Percentiles rank a stretch among this genome's conserved stretches.
Conservation (phyloP, 306 rosid genomes). For the Acacia confusa region DNA sequence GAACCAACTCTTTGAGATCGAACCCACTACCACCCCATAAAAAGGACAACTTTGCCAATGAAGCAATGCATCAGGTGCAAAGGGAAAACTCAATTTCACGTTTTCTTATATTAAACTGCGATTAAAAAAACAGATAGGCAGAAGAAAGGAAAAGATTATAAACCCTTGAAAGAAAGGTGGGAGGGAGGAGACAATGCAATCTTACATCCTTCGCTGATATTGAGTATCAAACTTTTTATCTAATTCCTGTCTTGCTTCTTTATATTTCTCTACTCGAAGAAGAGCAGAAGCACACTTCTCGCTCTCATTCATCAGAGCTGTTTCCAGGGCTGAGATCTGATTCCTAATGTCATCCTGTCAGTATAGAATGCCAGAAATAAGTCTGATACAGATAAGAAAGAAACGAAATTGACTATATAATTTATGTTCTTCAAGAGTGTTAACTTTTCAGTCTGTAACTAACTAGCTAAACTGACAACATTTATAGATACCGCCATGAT, state of each 20-base stretch:
- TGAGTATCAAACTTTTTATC: slow-evolving; percentile 80
- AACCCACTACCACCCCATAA: not conserved
- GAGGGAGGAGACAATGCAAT: slow-evolving; percentile 20
- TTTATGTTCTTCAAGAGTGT: not conserved
- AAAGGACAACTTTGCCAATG: not conserved
- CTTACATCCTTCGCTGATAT: slow-evolving; percentile 84
- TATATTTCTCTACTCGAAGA: slow-evolving; percentile 62
- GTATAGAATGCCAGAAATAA: slow-evolving; percentile 29
- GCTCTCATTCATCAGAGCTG: slow-evolving; percentile 51
- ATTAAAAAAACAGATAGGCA: slow-evolving; percentile 6
- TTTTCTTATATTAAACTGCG: slow-evolving; percentile 25
- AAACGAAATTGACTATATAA: slow-evolving; percentile 17
- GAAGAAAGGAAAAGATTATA: slow-evolving; percentile 12
- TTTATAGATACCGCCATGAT: slow-evolving; percentile 10
- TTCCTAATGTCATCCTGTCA: slow-evolving; percentile 79
- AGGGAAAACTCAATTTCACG: slow-evolving; percentile 1
- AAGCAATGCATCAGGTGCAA: not conserved
- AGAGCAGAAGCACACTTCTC: slow-evolving; percentile 58
- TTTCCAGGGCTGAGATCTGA: slow-evolving; percentile 63
- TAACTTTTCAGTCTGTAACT: slow-evolving; percentile 12
- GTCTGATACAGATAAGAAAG: slow-evolving; percentile 15
- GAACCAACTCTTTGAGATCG: not conserved
- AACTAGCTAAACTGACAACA: slow-evolving; percentile 5
- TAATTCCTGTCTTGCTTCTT: slow-evolving; percentile 73
- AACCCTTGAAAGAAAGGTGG: not conserved